These are phyloP conservation scores for Coemansia erecta DNA, from an alignment of 192 early-diverging fungal species.

Conservation along the genomic window DNA sequence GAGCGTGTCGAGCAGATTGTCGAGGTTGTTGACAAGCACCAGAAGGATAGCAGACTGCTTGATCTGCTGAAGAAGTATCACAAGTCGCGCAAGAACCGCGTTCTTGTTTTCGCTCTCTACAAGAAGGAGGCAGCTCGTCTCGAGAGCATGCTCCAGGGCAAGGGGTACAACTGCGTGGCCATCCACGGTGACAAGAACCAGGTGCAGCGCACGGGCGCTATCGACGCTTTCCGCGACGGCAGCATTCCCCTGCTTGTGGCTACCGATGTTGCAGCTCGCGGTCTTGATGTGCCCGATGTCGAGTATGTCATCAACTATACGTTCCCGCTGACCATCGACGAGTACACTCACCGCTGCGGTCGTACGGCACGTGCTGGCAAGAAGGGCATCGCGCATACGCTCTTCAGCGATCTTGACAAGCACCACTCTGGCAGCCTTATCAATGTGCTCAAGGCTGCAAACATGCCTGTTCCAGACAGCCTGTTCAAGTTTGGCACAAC, in stretches of 20 bases:
- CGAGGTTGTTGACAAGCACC: slow-evolving; percentile 77
- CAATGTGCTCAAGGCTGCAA: slow-evolving; percentile 88
- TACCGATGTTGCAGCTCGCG: slow-evolving; percentile 91
- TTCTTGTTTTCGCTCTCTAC: slow-evolving; percentile 93
- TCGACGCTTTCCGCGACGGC: slow-evolving; percentile 81
- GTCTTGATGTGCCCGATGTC: slow-evolving; percentile 86
- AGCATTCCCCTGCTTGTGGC: slow-evolving; percentile 83
- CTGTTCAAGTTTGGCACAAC: slow-evolving; percentile 92
- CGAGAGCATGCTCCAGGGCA: slow-evolving; percentile 66
- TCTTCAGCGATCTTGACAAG: slow-evolving; percentile 91
- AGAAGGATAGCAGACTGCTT: slow-evolving; percentile 74
- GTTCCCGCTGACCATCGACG: slow-evolving; percentile 96
- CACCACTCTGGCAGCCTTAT: slow-evolving; percentile 81
- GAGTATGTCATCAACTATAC: slow-evolving; percentile 96
- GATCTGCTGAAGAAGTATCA: slow-evolving; percentile 82
- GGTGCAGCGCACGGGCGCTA: slow-evolving; percentile 72
- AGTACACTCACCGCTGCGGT: slow-evolving; percentile 91
- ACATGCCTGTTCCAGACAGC: slow-evolving; percentile 80
- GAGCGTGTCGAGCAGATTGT: slow-evolving; percentile 83
- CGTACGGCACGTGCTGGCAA: slow-evolving; percentile 94
- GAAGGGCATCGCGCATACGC: slow-evolving; percentile 87
- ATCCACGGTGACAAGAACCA: slow-evolving; percentile 95
- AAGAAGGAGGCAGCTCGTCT: slow-evolving; percentile 92
- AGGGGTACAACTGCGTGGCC: slow-evolving; percentile 78
- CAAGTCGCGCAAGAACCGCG: slow-evolving; percentile 78